phyloP scores from a whole-genome alignment of 2,329 filamentous ascomycete genomes.

The Zasmidium citrigriseum region DNA sequence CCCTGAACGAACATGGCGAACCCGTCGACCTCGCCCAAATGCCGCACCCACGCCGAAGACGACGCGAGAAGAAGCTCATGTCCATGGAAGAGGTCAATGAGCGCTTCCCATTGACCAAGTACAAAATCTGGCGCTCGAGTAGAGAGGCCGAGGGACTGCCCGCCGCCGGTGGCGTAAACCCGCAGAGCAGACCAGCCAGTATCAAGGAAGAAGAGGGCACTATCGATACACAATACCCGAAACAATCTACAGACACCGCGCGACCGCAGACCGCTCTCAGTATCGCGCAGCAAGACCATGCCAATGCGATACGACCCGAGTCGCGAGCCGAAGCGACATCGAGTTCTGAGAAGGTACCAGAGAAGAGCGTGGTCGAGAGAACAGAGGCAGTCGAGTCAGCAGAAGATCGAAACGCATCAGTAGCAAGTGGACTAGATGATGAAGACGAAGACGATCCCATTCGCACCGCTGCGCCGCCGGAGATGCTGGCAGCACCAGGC shows the following conservation, averaged over 20 bases:
- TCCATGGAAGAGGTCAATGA: constrained; percentile 98
- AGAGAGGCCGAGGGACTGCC: constrained; percentile 82
- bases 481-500: constrained; percentile 77
- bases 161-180: constrained; percentile 78
- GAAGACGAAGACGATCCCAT: constrained; percentile 80
- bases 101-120: constrained; percentile 92
- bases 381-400: constrained; percentile 30
- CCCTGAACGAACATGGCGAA: constrained; percentile 75
- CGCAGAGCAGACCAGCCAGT: constrained; percentile 72
- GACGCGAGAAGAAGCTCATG: constrained; percentile 98
- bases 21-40: constrained; percentile 85
- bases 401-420: constrained; percentile 29
- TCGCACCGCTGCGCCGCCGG: constrained; percentile 75
- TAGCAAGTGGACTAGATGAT: constrained; percentile 59
- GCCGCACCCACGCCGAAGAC: constrained; percentile 74
- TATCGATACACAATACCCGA: constrained; percentile 31
- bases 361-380: constrained; percentile 36
- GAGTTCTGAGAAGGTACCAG: constrained; percentile 27
- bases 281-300: constrained; percentile 49
- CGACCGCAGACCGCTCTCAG: constrained; percentile 41
- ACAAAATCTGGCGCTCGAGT: constrained; percentile 89
- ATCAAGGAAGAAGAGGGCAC: constrained; percentile 57
- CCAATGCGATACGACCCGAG: constrained; percentile 36
- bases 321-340: constrained; percentile 20
- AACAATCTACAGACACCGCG: constrained; percentile 31